phyloP scores from a whole-genome alignment of 1,139 yeast species.

The Candida albicans region DNA sequence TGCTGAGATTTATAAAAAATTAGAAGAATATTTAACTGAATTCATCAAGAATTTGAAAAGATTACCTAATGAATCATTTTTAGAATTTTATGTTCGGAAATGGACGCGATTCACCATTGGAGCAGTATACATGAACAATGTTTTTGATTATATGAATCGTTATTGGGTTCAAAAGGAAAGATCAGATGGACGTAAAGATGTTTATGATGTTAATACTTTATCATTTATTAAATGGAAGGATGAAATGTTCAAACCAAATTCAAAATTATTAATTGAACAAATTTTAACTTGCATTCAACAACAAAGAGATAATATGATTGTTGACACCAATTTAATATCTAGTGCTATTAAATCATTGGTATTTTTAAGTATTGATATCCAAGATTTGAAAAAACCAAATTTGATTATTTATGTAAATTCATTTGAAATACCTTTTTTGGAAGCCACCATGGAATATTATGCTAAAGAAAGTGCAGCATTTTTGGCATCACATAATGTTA shows the following conservation, averaged over 20 bases:
- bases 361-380: conserved; percentile 69
- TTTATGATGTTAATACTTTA: conserved; percentile 87
- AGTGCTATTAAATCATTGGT: conserved; percentile 84
- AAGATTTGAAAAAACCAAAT: conserved; percentile 82
- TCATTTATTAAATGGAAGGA: conserved; percentile 88
- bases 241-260: conserved; percentile 70
- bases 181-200: conserved; percentile 89
- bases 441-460: conserved; percentile 73
- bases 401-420: conserved; percentile 76
- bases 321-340: conserved; percentile 66
- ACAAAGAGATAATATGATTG: conserved; percentile 79
- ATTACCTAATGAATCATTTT: conserved; percentile 62
- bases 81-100: conserved; percentile 80
- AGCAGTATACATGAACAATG: conserved; percentile 88
- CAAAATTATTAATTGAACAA: conserved; percentile 61
- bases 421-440: conserved; percentile 77
- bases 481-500: conserved; percentile 74
- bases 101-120: conserved; percentile 93
- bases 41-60: conserved; percentile 58
- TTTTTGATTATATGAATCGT: conserved; percentile 92
- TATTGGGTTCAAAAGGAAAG: conserved; percentile 98
- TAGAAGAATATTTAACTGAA: conserved; percentile 62
- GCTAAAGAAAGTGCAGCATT: conserved; percentile 66
- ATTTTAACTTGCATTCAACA: conserved; percentile 71
- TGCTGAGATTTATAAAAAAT: conserved; percentile 77